Conservation (phyloP, 331 rosid species). For the Malus hybrid region DNA sequence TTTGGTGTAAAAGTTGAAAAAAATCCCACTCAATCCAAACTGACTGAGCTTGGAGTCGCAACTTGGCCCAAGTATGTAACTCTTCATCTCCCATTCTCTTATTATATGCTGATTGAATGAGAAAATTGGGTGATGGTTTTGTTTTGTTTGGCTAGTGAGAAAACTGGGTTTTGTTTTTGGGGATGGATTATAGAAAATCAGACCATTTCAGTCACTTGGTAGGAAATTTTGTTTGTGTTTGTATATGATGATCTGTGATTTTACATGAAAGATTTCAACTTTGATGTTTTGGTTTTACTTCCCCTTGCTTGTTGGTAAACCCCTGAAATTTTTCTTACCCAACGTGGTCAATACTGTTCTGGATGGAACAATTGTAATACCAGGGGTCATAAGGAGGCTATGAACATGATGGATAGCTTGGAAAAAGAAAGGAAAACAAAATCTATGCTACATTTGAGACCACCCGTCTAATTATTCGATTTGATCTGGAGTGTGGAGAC, state of each 20-base stretch:
- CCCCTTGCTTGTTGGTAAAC: too few species aligned
- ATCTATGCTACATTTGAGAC: background rate
- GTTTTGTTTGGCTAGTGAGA: background rate
- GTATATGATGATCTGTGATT: too few species aligned
- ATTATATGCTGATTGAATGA: background rate
- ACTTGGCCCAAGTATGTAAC: slow-evolving; percentile 41
- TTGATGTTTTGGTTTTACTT: too few species aligned
- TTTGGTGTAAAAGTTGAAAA: slow-evolving; percentile 57
- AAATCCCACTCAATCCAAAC: slow-evolving; percentile 51
- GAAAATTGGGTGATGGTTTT: background rate
- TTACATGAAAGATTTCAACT: too few species aligned
- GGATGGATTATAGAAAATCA: background rate
- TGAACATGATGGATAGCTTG: background rate
- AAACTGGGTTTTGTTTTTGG: background rate
- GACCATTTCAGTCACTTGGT: background rate
- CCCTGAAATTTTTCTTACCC: too few species aligned
- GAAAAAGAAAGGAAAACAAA: too few species aligned
- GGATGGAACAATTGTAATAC: background rate
- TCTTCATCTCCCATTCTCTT: background rate
- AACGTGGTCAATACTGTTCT: too few species aligned
- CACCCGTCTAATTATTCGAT: background rate
- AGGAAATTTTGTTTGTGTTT: too few species aligned
- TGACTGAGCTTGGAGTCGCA: slow-evolving; percentile 37
- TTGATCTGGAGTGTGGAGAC: background rate
- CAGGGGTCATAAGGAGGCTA: background rate